Base-by-base conservation (phyloP, 2,329 filamentous ascomycete genomes). In the Aureobasidium lini region DNA sequence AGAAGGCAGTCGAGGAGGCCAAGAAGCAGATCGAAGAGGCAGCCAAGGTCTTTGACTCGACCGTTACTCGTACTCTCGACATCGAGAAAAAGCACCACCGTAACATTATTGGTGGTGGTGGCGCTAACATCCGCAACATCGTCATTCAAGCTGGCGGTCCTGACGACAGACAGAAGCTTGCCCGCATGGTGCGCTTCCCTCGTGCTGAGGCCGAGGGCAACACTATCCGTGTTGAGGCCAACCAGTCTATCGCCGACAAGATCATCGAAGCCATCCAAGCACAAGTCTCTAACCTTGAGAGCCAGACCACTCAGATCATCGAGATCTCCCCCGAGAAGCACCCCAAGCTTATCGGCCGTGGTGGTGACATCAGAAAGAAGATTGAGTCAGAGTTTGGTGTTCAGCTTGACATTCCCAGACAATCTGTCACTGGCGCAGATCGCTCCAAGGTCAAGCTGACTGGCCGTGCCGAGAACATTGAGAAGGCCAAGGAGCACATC, bases 51-150 rank as follows among this genome's bases (percentile, higher is more conserved):
- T 96, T 96, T 66, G 91, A 97, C 68, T 86, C 94, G 64, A 96
- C 90, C n/a, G 81, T 96, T 53, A 84, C 86, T 15, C 86, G 87
- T 76, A 90, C 85, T 11, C 79, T 99, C 50, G 88, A 95, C 36
- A 85, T 99, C n/a, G 92, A 97, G 66, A 89, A 90, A 78, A 96
- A 95, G 78, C 85, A 94, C 74, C 94, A 99, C 77, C 86, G 88
- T 75, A 84, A 87, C 57, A 80, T 99, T 64, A 99, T 99, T 73
- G 94, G 94, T 63, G 79, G 86, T 65, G 88, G 89, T 71, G 94
- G 91, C 92, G 81, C 89, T 46, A 94, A 87, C 69, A 86, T 99
- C 61, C 89, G 89, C 62, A 86, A 89, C 62, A 91, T 99, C 62
- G 89, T 99, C 59, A 80, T 88, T 57, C 84, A 89, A 67, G 92